phyloP scores from a whole-genome alignment of 768 basidiomycete genomes.

The Boletus subcaerulescens region DNA sequence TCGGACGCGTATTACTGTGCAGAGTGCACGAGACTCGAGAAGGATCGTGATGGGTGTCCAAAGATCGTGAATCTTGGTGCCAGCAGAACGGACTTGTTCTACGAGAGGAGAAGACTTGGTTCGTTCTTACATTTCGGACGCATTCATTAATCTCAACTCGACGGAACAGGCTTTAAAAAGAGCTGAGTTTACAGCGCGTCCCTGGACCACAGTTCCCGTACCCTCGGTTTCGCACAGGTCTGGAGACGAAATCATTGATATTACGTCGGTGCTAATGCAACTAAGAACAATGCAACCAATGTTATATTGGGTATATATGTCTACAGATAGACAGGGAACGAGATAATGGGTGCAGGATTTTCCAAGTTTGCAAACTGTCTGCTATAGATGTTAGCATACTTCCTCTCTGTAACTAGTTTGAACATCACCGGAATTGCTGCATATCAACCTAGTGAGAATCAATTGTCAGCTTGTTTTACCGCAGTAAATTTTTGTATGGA shows the following conservation, averaged over 20 bases:
- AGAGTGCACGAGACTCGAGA: slow-evolving; percentile 94
- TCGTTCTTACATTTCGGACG: slow-evolving; percentile 15
- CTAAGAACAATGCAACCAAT: neutral
- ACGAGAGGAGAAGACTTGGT: slow-evolving; percentile 85
- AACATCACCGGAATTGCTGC: slow-evolving; percentile 60
- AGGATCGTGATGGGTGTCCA: slow-evolving; percentile 96
- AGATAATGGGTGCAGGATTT: slow-evolving; percentile 58
- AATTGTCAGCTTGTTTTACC: slow-evolving; percentile 3
- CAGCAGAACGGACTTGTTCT: slow-evolving; percentile 88
- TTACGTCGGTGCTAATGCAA: slow-evolving; percentile 6
- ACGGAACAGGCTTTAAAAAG: slow-evolving; percentile 31
- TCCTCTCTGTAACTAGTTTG: neutral
- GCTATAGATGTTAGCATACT: slow-evolving; percentile 9
- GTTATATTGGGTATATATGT: neutral
- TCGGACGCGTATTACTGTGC: slow-evolving; percentile 99
- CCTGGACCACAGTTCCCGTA: neutral
- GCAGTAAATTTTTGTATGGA: neutral
- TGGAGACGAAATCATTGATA: neutral
- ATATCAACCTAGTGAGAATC: slow-evolving; percentile 59
- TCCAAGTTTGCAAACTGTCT: slow-evolving; percentile 60
- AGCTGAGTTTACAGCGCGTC: slow-evolving; percentile 15
- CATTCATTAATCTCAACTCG: neutral
- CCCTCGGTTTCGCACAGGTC: neutral
- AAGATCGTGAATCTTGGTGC: slow-evolving; percentile 98
- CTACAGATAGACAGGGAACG: slow-evolving; percentile 57